phyloP scores from a whole-genome alignment of 371 early-diverging fungal species.

The Mortierella polycephala region DNA sequence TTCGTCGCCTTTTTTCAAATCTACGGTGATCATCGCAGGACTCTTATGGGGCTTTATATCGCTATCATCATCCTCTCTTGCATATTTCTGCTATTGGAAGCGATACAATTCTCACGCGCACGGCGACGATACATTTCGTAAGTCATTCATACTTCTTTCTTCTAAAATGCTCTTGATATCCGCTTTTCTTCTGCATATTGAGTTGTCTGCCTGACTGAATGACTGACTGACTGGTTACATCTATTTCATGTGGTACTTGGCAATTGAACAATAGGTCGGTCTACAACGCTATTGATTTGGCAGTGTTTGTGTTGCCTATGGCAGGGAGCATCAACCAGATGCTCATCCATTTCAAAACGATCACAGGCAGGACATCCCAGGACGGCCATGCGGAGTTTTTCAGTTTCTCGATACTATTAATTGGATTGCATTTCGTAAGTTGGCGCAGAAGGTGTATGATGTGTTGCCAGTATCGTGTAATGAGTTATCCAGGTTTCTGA shows the following conservation, averaged over 20 bases:
- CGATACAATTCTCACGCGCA: background rate
- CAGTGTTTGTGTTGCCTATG: conserved; percentile 2
- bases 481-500: too few relatives aligned
- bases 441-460: too few relatives aligned
- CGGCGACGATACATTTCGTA: background rate
- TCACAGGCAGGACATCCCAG: background rate
- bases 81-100: conserved; percentile 3
- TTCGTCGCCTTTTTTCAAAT: conserved; percentile 2
- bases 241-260: too few relatives aligned
- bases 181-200: background rate
- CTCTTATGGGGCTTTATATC: background rate
- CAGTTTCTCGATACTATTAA: conserved; percentile 3
- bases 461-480: too few relatives aligned
- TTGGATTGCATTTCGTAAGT: conserved; percentile 5
- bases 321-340: conserved; percentile 1
- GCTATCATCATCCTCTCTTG: background rate
- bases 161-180: too few relatives aligned
- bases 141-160: too few relatives aligned
- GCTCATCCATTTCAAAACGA: too few relatives aligned
- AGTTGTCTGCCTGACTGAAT: too few relatives aligned
- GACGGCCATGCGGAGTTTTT: background rate
- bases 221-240: too few relatives aligned
- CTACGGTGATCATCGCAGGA: background rate
- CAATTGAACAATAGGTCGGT: too few relatives aligned
- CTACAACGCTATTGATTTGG: conserved; percentile 4